These are phyloP conservation scores for Pterocarpus santalinus DNA, from an alignment of 306 rosid genomes.

Conservation along the genomic window DNA sequence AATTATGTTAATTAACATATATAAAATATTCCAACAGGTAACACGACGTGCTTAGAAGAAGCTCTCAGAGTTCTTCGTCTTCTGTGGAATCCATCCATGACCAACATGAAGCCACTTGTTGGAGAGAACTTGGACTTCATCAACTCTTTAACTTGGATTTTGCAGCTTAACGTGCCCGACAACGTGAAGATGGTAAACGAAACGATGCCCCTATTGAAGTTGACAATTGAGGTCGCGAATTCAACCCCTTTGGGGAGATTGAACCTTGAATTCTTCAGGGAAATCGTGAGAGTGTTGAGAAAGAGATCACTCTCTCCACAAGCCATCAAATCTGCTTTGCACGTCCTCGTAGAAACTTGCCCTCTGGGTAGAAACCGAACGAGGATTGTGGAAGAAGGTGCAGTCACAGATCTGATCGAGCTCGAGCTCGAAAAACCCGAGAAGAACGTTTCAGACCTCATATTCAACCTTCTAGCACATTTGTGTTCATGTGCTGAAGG, in stretches of 20 bases:
- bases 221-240: conserved; percentile 44
- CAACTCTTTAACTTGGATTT: conserved; percentile 66
- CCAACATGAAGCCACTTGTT: conserved; percentile 47
- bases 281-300: conserved; percentile 46
- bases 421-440: conserved; percentile 63
- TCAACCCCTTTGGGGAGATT: conserved; percentile 53
- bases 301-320: conserved; percentile 50
- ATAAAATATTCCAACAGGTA: not conserved
- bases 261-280: conserved; percentile 62
- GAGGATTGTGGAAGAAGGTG: conserved; percentile 68
- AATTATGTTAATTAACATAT: no score
- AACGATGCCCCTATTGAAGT: conserved; percentile 58
- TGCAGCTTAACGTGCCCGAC: conserved; percentile 46
- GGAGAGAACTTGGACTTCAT: conserved; percentile 58
- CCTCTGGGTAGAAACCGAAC: conserved; percentile 64
- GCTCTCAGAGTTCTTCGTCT: conserved; percentile 58
- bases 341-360: conserved; percentile 53
- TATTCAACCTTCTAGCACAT: conserved; percentile 63
- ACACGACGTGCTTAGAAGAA: conserved; percentile 47
- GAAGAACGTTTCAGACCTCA: conserved; percentile 62
- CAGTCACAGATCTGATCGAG: conserved; percentile 59
- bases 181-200: conserved; percentile 53
- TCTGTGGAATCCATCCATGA: conserved; percentile 48
- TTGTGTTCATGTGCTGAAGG: conserved; percentile 77
- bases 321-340: conserved; percentile 59